Conservation (phyloP, 106 monocot species). For the Dendrobium huoshanense region DNA sequence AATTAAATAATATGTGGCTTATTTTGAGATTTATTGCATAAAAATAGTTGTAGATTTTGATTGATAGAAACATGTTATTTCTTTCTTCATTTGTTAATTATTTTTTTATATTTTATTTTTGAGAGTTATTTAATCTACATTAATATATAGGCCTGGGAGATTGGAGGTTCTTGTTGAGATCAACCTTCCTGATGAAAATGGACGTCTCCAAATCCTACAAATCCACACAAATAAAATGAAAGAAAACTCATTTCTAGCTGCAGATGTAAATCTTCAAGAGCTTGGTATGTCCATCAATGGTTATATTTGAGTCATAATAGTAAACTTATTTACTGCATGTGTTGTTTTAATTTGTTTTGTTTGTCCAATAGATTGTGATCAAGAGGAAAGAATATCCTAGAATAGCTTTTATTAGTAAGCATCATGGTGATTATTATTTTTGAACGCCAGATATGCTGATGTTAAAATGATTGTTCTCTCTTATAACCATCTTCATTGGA, state of each 20-base stretch:
- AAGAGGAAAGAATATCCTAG: not conserved
- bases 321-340: not conserved
- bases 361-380: not conserved
- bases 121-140: not conserved
- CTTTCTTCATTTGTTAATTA: not conserved
- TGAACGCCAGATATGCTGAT: not conserved
- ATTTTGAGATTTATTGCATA: not conserved
- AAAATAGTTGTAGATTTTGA: not conserved
- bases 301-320: not conserved
- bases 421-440: not conserved
- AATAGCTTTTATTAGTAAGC: not conserved
- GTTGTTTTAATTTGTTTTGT: not conserved
- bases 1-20: not conserved
- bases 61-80: not conserved
- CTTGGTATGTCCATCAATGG: constrained; percentile 48
- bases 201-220: constrained; percentile 91
- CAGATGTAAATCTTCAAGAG: constrained; percentile 79
- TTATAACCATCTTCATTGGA: not conserved
- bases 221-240: constrained; percentile 98
- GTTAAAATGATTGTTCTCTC: not conserved
- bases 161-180: constrained; percentile 99
- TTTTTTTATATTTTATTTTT: not conserved
- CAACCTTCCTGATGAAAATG: constrained; percentile 98
- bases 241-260: constrained; percentile 90
- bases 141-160: constrained; percentile 76